These are phyloP conservation scores for Aspergillus puulaauensis DNA, from an alignment of 2,329 filamentous ascomycete genomes.

Conservation along the genomic window DNA sequence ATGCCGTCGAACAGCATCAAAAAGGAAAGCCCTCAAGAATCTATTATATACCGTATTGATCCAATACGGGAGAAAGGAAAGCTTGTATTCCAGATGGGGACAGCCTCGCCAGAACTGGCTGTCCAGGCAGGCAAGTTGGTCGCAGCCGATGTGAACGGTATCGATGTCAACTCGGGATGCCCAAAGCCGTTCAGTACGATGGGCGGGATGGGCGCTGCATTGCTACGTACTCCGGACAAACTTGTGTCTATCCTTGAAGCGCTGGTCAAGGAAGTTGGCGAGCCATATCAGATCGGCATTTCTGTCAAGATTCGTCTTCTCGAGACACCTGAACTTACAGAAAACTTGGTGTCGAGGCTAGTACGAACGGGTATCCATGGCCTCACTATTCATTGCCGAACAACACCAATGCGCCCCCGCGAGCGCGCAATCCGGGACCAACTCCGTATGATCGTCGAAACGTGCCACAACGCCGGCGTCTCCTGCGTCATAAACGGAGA, in stretches of 20 bases:
- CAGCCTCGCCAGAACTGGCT: slow-evolving; percentile 75
- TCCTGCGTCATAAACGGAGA: slow-evolving; percentile 97
- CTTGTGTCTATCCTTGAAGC: slow-evolving; percentile 80
- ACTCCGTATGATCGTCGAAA: slow-evolving; percentile 74
- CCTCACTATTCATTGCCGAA: slow-evolving; percentile 92
- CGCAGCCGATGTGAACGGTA: slow-evolving; percentile 83
- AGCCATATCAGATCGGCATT: slow-evolving; percentile 82
- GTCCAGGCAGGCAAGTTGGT: slow-evolving; percentile 82
- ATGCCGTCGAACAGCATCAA: slow-evolving; percentile 66
- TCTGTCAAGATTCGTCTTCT: slow-evolving; percentile 95
- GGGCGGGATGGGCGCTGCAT: slow-evolving; percentile 92
- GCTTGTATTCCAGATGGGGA: slow-evolving; percentile 91
- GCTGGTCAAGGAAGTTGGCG: slow-evolving; percentile 74
- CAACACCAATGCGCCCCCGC: slow-evolving; percentile 89
- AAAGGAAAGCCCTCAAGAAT: slow-evolving; percentile 49
- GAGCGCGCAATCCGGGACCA: slow-evolving; percentile 85
- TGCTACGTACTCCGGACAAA: slow-evolving; percentile 80
- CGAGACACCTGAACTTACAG: slow-evolving; percentile 72
- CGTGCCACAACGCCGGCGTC: slow-evolving; percentile 82
- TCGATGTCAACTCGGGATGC: slow-evolving; percentile 97
- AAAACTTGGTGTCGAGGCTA: slow-evolving; percentile 72
- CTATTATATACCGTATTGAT: slow-evolving; percentile 80
- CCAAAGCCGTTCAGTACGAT: slow-evolving; percentile 94
- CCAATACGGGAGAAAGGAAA: slow-evolving; percentile 71
- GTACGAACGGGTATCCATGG: slow-evolving; percentile 87